Evolutionary conservation across 352 stramenopile species (phyloP), one percentile per base, ranked within the genome.

Genomic region (Pythium phragmiticola): DNA sequence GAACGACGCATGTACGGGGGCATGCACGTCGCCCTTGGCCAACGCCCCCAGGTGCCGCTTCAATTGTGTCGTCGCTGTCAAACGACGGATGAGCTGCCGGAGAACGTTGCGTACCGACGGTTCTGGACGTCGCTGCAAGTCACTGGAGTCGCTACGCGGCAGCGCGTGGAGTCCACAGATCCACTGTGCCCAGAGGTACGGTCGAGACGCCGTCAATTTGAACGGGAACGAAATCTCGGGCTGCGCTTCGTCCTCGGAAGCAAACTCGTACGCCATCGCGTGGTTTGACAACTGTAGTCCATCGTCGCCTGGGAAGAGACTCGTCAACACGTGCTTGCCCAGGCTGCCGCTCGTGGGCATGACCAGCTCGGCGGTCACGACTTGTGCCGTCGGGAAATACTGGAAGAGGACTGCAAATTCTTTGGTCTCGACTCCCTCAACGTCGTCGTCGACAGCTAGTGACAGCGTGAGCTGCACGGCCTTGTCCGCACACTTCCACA

Each of bases 171-270:
- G 49, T 4, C 84, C 84, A 34, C 80, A 90, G 36, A 93, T 82
- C 82, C 82, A 93, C 37, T 93, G 82, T 0, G 77, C 70, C 84
- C 84, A 93, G 53, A 84, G 74, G 62, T 87, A 93, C 36, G 84
- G 84, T 43, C 80, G 77, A 39, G 66, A 76, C 1, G 34, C 23
- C 2, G 52, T 49, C 21, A 72, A 57, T 30, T 80, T 70, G 1
- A 53, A 57, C 2, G 80, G 79, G 57, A 88, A 90, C 30, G 69
- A 48, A 6, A 89, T 52, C 46, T 91, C 84, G 3, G 11, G 12
- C 63, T 39, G 34, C 26, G 34, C 7, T 9, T 39, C 51, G 21
- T 53, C 61, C 8, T 70, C 56, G 3, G 75, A 49, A 45, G 71
- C 50, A 41, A 81, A 87, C 56, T 72, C 63, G 61, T 93, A 91